phyloP scores from a whole-genome alignment of 2,329 filamentous ascomycete species.

The Diaporthe australafricana region DNA sequence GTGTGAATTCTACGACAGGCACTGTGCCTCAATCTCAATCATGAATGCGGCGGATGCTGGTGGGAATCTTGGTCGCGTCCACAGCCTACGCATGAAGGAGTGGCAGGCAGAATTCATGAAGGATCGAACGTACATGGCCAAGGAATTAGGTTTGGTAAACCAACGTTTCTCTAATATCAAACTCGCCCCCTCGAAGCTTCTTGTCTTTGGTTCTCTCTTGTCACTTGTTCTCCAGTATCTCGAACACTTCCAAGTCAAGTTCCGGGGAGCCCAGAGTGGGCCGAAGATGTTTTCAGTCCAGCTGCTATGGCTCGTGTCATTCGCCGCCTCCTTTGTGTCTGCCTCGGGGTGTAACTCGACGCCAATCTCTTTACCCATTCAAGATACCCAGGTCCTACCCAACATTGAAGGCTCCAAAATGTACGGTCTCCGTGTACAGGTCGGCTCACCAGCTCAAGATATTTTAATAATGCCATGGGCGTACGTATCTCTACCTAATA shows the following conservation, averaged over 20 bases:
- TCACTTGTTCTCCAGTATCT: neutral
- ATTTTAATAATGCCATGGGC: conserved; percentile 48
- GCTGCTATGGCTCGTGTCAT: neutral
- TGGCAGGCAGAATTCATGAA: too few relatives aligned
- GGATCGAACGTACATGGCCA: neutral
- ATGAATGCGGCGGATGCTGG: neutral
- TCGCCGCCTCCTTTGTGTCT: neutral
- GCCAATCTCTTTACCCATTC: neutral
- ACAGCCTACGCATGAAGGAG: too few relatives aligned
- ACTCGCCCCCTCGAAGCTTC: neutral
- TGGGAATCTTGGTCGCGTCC: too few relatives aligned
- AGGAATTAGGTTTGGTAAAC: neutral
- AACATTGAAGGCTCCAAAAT: conserved; percentile 43
- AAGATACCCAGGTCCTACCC: conserved; percentile 42
- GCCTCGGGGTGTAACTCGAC: neutral
- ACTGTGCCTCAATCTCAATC: neutral
- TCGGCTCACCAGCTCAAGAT: conserved; percentile 45
- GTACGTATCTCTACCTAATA: conserved; percentile 39
- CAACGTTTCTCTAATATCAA: too few relatives aligned
- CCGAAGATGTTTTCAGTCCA: neutral
- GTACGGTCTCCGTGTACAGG: conserved; percentile 42
- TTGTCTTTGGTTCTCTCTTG: neutral
- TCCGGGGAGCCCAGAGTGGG: neutral
- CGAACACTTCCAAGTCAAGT: neutral
- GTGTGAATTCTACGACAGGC: too few relatives aligned